Evolutionary conservation across 257 asterid genomes (phyloP).

Genomic region (Apocynum venetum): DNA sequence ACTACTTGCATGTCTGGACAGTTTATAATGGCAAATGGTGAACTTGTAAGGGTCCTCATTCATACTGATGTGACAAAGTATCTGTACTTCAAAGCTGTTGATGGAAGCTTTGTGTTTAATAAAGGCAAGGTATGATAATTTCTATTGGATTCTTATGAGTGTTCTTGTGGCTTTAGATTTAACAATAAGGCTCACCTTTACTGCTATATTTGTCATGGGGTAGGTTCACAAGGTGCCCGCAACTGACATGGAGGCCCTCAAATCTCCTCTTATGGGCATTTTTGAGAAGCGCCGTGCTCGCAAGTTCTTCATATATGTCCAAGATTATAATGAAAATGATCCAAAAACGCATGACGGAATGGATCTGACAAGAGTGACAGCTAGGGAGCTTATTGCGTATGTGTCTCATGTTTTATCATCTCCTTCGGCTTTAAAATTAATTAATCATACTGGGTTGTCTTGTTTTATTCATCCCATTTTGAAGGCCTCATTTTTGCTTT

Average conservation of each 20-base stretch:
- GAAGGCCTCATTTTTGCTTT: neutral
- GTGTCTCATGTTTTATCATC: neutral
- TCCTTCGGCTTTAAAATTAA: neutral
- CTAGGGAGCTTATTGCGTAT: conserved; percentile 85
- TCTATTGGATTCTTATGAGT: neutral
- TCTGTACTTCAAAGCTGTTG: conserved; percentile 90
- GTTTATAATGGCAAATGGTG: conserved; percentile 98
- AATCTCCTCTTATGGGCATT: conserved; percentile 96
- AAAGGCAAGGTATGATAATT: conserved; percentile 64
- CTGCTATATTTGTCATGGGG: conserved; percentile 20
- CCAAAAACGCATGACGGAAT: conserved; percentile 90
- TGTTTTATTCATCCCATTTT: neutral
- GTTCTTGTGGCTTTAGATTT: neutral
- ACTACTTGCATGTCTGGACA: conserved; percentile 20
- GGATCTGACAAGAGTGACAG: conserved; percentile 80
- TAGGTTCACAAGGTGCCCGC: conserved; percentile 96
- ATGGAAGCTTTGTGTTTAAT: conserved; percentile 90
- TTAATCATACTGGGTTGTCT: neutral
- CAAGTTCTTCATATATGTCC: conserved; percentile 89
- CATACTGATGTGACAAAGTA: conserved; percentile 94
- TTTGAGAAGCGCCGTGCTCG: conserved; percentile 97
- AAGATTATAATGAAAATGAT: conserved; percentile 72
- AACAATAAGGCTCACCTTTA: neutral
- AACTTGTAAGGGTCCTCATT: conserved; percentile 86
- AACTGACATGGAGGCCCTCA: conserved; percentile 93